These are phyloP conservation scores for Ramaria sp. DNA, from an alignment of 768 basidiomycete species.

Conservation along the genomic window DNA sequence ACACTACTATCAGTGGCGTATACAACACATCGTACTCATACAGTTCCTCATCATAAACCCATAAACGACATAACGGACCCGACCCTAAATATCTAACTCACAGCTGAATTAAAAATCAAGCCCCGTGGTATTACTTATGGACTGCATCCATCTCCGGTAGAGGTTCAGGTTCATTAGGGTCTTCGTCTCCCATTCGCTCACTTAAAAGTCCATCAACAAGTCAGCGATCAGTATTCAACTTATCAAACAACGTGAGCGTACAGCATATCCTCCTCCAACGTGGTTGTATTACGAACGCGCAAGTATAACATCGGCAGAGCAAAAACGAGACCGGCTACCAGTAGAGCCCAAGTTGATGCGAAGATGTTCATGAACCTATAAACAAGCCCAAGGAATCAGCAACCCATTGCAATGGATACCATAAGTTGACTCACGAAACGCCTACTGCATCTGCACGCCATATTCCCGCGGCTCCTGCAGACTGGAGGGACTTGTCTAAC, in stretches of 20 bases:
- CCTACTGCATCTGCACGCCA: slow-evolving; percentile 61
- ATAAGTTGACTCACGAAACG: slow-evolving; percentile 39
- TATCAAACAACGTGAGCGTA: slow-evolving; percentile 22
- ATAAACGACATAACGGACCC: no score
- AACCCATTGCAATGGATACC: neutral
- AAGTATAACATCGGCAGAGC: slow-evolving; percentile 67
- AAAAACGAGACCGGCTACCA: slow-evolving; percentile 51
- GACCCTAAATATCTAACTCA: no score
- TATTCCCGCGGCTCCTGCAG: slow-evolving; percentile 60
- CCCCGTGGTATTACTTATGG: neutral
- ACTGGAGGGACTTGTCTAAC: slow-evolving; percentile 64
- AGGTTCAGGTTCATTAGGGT: slow-evolving; percentile 13
- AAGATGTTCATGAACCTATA: slow-evolving; percentile 57
- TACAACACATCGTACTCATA: no score
- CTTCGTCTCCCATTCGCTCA: slow-evolving; percentile 16
- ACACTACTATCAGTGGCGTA: no score
- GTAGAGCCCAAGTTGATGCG: slow-evolving; percentile 63
- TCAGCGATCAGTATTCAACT: neutral
- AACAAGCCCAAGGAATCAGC: neutral
- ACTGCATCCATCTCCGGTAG: neutral
- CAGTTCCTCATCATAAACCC: no score
- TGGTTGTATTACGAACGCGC: slow-evolving; percentile 53
- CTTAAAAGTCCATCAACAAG: slow-evolving; percentile 2
- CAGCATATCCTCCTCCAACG: slow-evolving; percentile 41
- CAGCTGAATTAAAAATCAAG: neutral